Percentiles rank a stretch among this genome's conserved stretches.
Conservation (phyloP, 129 eudicot species). For the Mikania micrantha region DNA sequence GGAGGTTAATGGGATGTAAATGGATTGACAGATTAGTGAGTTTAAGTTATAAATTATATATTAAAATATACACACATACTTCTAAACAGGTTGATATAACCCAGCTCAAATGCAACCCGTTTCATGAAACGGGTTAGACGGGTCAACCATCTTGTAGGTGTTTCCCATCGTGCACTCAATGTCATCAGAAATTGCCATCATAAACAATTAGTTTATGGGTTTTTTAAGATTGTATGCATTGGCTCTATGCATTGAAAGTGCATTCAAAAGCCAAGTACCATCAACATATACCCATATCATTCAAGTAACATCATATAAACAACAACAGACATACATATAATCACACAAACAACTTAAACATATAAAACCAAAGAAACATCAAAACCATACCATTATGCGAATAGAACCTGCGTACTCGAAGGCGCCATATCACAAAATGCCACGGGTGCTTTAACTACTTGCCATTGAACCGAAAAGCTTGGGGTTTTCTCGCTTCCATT, state of each 20-base stretch:
- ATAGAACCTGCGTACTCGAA: constrained; percentile 78
- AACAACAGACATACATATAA: constrained; percentile 7
- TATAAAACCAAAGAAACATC: background rate
- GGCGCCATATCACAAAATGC: constrained; percentile 49
- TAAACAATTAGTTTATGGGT: background rate
- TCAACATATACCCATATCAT: background rate
- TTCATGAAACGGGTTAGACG: background rate
- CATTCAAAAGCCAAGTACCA: background rate
- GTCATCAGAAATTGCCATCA: background rate
- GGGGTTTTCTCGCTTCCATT: constrained; percentile 18
- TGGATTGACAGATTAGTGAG: background rate
- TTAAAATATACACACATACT: background rate
- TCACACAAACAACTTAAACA: too few relatives aligned
- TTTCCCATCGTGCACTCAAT: background rate
- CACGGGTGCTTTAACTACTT: constrained; percentile 53
- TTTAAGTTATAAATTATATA: background rate
- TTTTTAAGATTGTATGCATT: background rate
- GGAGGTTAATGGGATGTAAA: background rate
- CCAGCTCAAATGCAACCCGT: background rate
- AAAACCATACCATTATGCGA: constrained; percentile 37
- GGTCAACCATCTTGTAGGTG: background rate
- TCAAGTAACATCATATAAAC: constrained; percentile 9
- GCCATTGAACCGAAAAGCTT: constrained; percentile 52
- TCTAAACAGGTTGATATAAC: background rate
- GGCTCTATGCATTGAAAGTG: background rate